Percentiles rank a stretch among this genome's conserved stretches.
phyloP scores from a whole-genome alignment of 1,284 basidiomycete species.

The Boletus semigastroideus region DNA sequence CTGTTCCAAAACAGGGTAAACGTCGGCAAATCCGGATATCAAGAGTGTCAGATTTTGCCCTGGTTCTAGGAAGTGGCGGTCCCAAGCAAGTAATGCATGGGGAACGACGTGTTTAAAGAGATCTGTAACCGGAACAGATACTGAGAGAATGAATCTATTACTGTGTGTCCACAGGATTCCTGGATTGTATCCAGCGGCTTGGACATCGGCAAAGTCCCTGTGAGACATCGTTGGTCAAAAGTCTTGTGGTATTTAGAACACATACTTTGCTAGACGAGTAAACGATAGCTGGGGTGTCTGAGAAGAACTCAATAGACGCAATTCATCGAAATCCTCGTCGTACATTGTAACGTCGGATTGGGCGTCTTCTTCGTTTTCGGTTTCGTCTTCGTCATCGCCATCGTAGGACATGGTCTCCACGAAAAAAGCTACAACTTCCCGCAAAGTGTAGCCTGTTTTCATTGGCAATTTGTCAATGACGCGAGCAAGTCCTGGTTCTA shows the following conservation, averaged over 20 bases:
- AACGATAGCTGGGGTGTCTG: not conserved
- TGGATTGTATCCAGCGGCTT: constrained; percentile 52
- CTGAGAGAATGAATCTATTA: constrained; percentile 50
- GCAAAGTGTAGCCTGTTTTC: constrained; percentile 42
- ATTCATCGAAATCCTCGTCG: constrained; percentile 26
- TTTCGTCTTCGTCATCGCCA: constrained; percentile 24
- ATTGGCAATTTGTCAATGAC: constrained; percentile 46
- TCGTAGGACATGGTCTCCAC: constrained; percentile 23
- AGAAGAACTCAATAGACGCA: not conserved
- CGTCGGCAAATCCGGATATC: constrained; percentile 50
- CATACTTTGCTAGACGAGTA: constrained; percentile 8
- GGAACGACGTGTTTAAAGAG: constrained; percentile 50
- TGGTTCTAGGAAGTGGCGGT: constrained; percentile 51
- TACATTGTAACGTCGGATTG: constrained; percentile 13
- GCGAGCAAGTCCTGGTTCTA: constrained; percentile 37
- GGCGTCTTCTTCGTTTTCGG: constrained; percentile 25
- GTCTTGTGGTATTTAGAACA: not conserved
- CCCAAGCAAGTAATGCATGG: constrained; percentile 62
- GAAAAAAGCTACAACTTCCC: constrained; percentile 41
- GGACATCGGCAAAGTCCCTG: constrained; percentile 56
- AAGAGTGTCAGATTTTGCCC: constrained; percentile 56
- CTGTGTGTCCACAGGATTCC: constrained; percentile 48
- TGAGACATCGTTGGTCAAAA: not conserved
- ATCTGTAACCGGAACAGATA: constrained; percentile 51
- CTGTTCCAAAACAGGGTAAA: constrained; percentile 48